phyloP scores from a whole-genome alignment of 2,329 filamentous ascomycete species.

The Colletotrichum tofieldiae region DNA sequence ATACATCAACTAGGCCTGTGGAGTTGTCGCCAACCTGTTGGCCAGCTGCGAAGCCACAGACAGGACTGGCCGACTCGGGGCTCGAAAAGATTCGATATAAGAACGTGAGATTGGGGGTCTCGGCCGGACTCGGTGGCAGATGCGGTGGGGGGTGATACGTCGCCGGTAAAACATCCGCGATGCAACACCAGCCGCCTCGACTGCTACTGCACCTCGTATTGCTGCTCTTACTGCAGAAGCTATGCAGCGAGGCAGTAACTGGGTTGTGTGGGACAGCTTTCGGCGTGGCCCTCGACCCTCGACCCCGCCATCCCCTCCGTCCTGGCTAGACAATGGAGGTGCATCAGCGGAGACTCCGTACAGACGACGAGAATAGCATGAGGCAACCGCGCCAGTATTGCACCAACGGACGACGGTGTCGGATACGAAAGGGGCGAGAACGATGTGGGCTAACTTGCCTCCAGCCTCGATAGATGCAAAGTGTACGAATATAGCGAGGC shows the following conservation, averaged over 20 bases:
- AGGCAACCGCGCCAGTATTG: conserved; percentile 1
- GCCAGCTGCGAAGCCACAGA: background rate
- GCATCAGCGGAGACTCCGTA: conserved; percentile 14
- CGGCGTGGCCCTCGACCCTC: background rate
- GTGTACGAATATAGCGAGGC: background rate
- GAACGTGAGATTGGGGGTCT: background rate
- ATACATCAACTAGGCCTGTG: background rate
- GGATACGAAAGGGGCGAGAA: conserved; percentile 21
- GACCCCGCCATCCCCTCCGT: background rate
- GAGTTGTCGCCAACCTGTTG: background rate
- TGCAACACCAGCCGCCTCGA: conserved; percentile 34
- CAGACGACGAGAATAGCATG: conserved; percentile 25
- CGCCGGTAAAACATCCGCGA: conserved; percentile 22
- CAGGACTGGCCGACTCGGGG: background rate
- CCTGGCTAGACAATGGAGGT: background rate
- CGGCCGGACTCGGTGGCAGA: conserved; percentile 25
- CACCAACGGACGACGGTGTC: background rate
- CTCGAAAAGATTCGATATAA: conserved; percentile 2
- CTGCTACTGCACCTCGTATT: conserved; percentile 39
- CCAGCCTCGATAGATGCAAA: background rate
- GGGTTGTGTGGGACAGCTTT: conserved; percentile 21
- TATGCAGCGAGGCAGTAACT: conserved; percentile 18
- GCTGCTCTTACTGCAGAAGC: conserved; percentile 9
- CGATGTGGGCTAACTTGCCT: background rate
- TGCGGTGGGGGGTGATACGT: conserved; percentile 14